A percentile compares a stretch with the other conserved stretches of the same genome.
These are phyloP conservation scores for Monilinia fructigena DNA, from an alignment of 2,329 filamentous ascomycete genomes.

Conservation along the genomic window DNA sequence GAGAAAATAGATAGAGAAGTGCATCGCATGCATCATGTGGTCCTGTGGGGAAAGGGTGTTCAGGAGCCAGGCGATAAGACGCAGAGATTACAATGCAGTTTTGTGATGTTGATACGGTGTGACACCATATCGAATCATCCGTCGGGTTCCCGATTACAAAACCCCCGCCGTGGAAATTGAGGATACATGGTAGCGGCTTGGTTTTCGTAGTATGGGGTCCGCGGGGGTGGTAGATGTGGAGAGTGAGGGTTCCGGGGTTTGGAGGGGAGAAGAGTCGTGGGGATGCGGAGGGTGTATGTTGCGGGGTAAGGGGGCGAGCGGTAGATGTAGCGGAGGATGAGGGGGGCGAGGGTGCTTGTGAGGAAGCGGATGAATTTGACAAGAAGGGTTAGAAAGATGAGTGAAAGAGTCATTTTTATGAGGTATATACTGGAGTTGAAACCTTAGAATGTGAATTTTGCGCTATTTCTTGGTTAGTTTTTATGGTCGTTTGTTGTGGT, in stretches of 20 bases:
- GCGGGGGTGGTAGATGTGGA: conserved; percentile 18
- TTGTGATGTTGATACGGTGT: conserved; percentile 42
- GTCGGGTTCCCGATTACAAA: conserved; percentile 41
- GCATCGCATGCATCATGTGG: conserved; percentile 49
- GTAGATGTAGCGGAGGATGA: conserved; percentile 15
- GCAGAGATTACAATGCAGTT: conserved; percentile 45
- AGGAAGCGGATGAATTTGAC: conserved; percentile 18
- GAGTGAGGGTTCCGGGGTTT: conserved; percentile 3
- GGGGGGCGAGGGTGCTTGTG: conserved; percentile 7
- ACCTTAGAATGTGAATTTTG: background rate
- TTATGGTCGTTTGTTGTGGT: background rate
- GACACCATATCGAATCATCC: conserved; percentile 40
- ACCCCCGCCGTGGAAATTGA: conserved; percentile 42
- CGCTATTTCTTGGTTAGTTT: background rate
- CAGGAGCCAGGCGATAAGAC: conserved; percentile 48
- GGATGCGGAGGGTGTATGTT: conserved; percentile 4
- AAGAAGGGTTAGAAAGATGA: conserved; percentile 13
- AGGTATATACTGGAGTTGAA: background rate
- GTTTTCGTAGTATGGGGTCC: background rate
- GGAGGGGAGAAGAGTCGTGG: background rate
- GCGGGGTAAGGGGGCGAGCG: conserved; percentile 2
- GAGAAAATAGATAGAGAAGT: conserved; percentile 42
- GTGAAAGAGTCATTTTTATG: conserved; percentile 11
- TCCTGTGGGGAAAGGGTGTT: conserved; percentile 47
- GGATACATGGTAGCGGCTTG: conserved; percentile 35